Evolutionary conservation across 164 flowering plant genomes (phyloP), one percentile per base, ranked within the genome.

Genomic region (Platanus orientalis): DNA sequence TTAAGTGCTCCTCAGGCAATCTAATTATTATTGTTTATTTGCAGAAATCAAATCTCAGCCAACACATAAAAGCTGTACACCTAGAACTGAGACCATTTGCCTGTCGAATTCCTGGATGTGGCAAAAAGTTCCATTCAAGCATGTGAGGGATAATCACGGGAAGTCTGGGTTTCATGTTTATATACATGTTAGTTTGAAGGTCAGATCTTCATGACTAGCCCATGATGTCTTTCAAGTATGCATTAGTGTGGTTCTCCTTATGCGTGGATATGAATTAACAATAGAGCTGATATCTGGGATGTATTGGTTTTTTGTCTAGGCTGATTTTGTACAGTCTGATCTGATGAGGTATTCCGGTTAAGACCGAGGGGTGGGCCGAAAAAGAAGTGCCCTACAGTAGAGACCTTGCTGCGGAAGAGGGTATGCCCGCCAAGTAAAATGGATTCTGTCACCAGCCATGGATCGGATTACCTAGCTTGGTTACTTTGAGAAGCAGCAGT

Each of bases 81-180:
- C 77, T 81, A 36, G 71, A 75, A 26, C 64, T 67, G 14, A 77
- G 71, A 47, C 96, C 91, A 32, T 89, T 76, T 74, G 67, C 60
- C 6, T 91, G 97, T 64, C 27, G 85, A n/a, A 34, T 83, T 28
- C 34, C 84, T 23, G 87, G 81, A 0, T 94, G 98, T 75, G 83
- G 82, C 47, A 71, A 62, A 84, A 80, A 49, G 28, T 94, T 94
- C 53, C 96, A 0, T 89, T 72, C 75, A 85, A 72, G 77, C 97
- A 90, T 57, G 97, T 87, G 19, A 84, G 96, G 66, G 92, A 89
- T 61, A 82, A 80, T 17, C 98, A 92, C 59, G 98, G 89, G 75
- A 83, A 78, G 65, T 70, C 81, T 17, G 81, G 84, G 4, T 26
- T 65, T 54, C 96, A 89, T 67, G 71, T 78, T 50, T 81, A 76